Conservation (phyloP, 805 yeast species). For the Candida sithepensis region DNA sequence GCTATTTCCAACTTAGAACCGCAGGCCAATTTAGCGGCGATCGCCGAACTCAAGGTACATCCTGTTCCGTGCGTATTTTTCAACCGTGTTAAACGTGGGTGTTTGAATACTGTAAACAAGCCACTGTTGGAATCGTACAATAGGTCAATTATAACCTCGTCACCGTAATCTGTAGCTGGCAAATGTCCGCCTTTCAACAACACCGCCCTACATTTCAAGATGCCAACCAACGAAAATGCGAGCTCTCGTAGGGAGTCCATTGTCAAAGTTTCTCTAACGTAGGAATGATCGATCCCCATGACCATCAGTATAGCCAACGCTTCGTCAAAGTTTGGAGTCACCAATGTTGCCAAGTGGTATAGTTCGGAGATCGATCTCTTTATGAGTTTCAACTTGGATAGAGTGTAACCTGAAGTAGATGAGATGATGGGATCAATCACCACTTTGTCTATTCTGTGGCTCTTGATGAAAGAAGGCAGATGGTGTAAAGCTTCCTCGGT, state of each 20-base stretch:
- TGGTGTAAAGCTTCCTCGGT: slow-evolving; percentile 51
- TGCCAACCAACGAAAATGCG: slow-evolving; percentile 37
- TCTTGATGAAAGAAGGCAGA: slow-evolving; percentile 35
- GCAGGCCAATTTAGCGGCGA: slow-evolving; percentile 67
- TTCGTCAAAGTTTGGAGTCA: slow-evolving; percentile 77
- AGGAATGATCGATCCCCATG: slow-evolving; percentile 15
- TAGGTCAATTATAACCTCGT: slow-evolving; percentile 45
- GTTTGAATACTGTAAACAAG: slow-evolving; percentile 41
- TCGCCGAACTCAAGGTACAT: slow-evolving; percentile 76
- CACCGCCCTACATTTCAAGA: slow-evolving; percentile 32
- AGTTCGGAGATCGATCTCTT: slow-evolving; percentile 33
- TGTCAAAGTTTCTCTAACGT: slow-evolving; percentile 22
- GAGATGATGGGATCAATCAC: slow-evolving; percentile 83
- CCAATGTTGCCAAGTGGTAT: slow-evolving; percentile 50
- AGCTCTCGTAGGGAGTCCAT: slow-evolving; percentile 18
- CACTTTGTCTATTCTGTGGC: slow-evolving; percentile 23
- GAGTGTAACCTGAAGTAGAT: slow-evolving; percentile 68
- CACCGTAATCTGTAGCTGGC: slow-evolving; percentile 35
- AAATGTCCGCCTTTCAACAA: slow-evolving; percentile 81
- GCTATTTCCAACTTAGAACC: slow-evolving; percentile 45
- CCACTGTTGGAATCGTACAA: slow-evolving; percentile 43
- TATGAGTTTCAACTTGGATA: slow-evolving; percentile 40
- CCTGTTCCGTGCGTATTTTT: slow-evolving; percentile 82
- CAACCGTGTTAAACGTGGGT: slow-evolving; percentile 39
- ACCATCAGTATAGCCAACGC: slow-evolving; percentile 35